phyloP scores from a whole-genome alignment of 148 eudicot genomes.

The Rhododendron ferrugineum region DNA sequence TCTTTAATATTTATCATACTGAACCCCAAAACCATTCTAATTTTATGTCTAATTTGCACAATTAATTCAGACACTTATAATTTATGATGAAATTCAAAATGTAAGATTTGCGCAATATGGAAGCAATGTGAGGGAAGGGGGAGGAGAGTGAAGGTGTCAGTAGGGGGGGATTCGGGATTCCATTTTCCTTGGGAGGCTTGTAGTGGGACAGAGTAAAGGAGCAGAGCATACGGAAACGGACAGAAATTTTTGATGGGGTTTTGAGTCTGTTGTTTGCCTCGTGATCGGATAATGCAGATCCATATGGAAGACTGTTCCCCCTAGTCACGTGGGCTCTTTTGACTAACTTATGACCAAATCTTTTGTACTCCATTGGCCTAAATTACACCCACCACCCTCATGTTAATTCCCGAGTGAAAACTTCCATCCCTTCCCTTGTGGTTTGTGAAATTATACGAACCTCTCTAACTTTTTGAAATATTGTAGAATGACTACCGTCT shows the following conservation, averaged over 20 bases:
- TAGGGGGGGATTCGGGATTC: conserved; percentile 1
- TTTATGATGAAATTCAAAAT: not conserved
- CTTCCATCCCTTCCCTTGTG: not conserved
- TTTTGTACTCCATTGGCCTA: too few species aligned
- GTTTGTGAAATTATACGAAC: not conserved
- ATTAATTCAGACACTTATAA: not conserved
- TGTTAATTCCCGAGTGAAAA: not conserved
- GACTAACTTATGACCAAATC: conserved; percentile 36
- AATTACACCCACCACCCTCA: not conserved
- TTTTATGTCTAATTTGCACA: not conserved
- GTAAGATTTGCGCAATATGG: not conserved
- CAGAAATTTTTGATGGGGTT: conserved; percentile 18
- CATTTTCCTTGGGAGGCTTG: conserved; percentile 40
- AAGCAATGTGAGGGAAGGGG: not conserved
- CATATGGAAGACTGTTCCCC: conserved; percentile 84
- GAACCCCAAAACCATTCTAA: too few species aligned
- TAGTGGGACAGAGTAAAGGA: conserved; percentile 7
- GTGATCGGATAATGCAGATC: conserved; percentile 97
- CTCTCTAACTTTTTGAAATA: too few species aligned
- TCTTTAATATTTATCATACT: too few species aligned
- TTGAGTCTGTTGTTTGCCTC: conserved; percentile 40
- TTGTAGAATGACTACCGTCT: not conserved
- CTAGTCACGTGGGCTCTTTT: conserved; percentile 74
- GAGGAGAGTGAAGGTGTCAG: not conserved
- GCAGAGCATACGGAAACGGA: conserved; percentile 26